Conservation (phyloP, 2,329 filamentous ascomycete genomes). For the Fusarium globosum region DNA sequence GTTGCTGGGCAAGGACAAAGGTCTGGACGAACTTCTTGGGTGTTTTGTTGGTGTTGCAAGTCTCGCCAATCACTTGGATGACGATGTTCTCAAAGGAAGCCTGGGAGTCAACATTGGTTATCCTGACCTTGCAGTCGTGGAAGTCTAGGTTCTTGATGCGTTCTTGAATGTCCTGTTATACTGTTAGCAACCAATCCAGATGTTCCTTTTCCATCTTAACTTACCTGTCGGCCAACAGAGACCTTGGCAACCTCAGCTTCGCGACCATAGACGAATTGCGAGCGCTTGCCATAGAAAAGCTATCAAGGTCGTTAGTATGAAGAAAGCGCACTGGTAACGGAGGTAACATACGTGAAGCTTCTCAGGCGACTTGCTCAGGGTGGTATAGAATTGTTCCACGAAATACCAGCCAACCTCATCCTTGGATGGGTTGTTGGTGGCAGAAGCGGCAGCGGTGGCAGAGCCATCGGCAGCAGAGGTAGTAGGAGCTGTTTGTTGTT, state of each 20-base stretch:
- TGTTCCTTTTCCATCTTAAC: conserved; percentile 3
- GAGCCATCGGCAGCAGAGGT: conserved; percentile 47
- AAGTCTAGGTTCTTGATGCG: conserved; percentile 93
- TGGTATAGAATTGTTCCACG: conserved; percentile 99
- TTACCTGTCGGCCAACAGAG: conserved; percentile 85
- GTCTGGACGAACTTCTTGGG: conserved; percentile 98
- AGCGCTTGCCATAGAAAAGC: conserved; percentile 97
- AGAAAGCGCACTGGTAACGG: neutral
- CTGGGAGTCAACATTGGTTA: conserved; percentile 97
- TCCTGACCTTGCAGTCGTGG: conserved; percentile 97
- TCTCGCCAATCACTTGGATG: conserved; percentile 97
- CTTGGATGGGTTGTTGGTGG: conserved; percentile 71
- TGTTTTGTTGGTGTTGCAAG: conserved; percentile 90
- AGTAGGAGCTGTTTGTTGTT: conserved; percentile 51
- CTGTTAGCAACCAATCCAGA: conserved; percentile 18
- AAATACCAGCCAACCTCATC: conserved; percentile 99
- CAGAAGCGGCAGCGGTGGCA: conserved; percentile 45
- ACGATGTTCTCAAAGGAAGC: conserved; percentile 93
- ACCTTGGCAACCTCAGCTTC: conserved; percentile 91
- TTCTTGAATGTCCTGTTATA: conserved; percentile 84
- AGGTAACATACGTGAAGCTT: conserved; percentile 78
- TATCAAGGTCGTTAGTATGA: conserved; percentile 45
- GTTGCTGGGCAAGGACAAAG: conserved; percentile 95
- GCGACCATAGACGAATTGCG: conserved; percentile 91
- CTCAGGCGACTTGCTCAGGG: conserved; percentile 91